Evolutionary conservation across 2,329 filamentous ascomycete species (phyloP), one percentile per base, ranked within the genome.

Genomic region (Graphilbum ipis-grandicollis): DNA sequence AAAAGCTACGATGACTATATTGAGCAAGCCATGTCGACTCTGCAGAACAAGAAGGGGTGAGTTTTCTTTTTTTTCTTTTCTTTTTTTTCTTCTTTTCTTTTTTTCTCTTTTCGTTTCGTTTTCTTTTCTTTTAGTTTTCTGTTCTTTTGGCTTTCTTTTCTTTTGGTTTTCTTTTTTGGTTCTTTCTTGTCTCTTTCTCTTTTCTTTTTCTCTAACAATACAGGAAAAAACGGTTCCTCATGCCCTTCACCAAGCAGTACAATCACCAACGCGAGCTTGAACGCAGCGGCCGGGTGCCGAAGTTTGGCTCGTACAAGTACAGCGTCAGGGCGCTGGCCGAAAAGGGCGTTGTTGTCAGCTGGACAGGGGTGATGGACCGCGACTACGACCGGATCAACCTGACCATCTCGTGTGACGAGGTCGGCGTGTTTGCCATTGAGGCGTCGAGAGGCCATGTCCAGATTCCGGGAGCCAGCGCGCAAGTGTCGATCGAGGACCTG

Each of bases 1-100:
- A 93, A 93, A 66, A 90, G 79, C 45, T 98, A 98, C 60, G 93
- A 98, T 53, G 85, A 98, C 60, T 98, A 98, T 58, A 93, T 98
- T 51, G 92, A 98, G 60, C 86, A 93, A 56, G 88, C 90, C 34
- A 94, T 98, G 83, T 70, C 86, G 41, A 98, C 92, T 5, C 66
- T 98, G 40, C 90, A 96, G 56, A 93, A 82, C 59, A 93, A 94
- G 57, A 94, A 94, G 59, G 86, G 79, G 71, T 78, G 66, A 54
- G 69, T 14, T 35, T 37, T 31, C 4, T n/a, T 31, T 31, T 10
- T 4, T 4, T 5, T 6, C 13, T 31, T 29, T 23, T 33, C 25
- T 33, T 15, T 36, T n/a, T n/a, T n/a, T n/a, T n/a, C n/a, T n/a
- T n/a, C n/a, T n/a, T n/a, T n/a, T n/a, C n/a, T n/a, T n/a, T n/a